Base-by-base conservation (phyloP, 2,329 filamentous ascomycete genomes). In the Lizonia empirigonia region DNA sequence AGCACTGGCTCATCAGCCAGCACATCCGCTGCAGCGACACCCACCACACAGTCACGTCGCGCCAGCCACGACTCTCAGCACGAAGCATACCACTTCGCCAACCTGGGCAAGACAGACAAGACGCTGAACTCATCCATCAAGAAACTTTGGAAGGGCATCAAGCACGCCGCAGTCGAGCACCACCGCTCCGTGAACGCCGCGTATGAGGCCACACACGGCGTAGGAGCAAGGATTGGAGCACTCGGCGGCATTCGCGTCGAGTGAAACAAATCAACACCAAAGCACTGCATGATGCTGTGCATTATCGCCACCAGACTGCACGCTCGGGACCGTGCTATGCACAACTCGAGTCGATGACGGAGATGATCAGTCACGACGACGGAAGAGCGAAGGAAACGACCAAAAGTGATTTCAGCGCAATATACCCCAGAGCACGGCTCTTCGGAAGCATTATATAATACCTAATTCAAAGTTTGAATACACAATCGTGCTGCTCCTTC, bases 181-280 rank as follows among this genome's bases (percentile, higher is more conserved):
- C 67, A 69, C 50, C 55, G 58, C 32, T 64, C 62, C 35, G 65
- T 69, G 1, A 69, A 69, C 26, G 60, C 63, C 0, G 67, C 67
- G 1, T 68, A 65, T 16, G 40, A 58, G 35, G 60, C 60, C 9
- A 63, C 59, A 38, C 67, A 68, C 22, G 67, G 64, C 13, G 45
- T 30, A 16, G 62, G 54, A 9, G 24, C 37, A 18, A 37, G 32
- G 13, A 4, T 24, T 10, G 40, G 45, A 15, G 19, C 24, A 7
- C 19, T 47, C 9, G 36, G 22, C 4, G 34, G 47, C 3, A 22
- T 50, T 20, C 16, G 39, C 13, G 46, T 34, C 26, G 15, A 38
- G 27, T 38, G 15, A 26, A 15, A n/a, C 4, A 3, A 5, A 2
- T 16, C n/a, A n/a, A 15, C 13, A 35, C 16, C 16, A 12, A 35